Evolutionary conservation across 2,329 filamentous ascomycete species (phyloP).

Genomic region (Allantophomopsis lycopodina): DNA sequence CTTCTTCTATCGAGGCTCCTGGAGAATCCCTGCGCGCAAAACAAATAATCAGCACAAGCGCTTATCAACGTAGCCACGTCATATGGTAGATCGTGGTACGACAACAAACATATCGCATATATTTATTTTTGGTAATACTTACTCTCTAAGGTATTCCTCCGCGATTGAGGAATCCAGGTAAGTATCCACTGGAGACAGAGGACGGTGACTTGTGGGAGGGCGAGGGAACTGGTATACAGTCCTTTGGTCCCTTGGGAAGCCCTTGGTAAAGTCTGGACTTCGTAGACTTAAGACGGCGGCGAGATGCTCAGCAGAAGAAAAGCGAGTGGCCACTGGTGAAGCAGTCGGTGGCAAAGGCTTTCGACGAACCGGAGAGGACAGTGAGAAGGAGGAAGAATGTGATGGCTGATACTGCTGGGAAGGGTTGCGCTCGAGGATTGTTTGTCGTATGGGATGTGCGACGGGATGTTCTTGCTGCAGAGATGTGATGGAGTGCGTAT

Average conservation of each 20-base stretch:
- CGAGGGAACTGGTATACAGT: constrained; percentile 42
- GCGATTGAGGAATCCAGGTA: not conserved
- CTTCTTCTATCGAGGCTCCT: not conserved
- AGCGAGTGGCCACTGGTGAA: constrained; percentile 34
- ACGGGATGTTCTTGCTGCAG: not conserved
- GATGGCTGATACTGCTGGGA: constrained; percentile 6
- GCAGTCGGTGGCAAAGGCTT: constrained; percentile 46
- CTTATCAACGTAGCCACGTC: not conserved
- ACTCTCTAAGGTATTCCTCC: not conserved
- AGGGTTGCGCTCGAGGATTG: not conserved
- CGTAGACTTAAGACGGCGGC: constrained; percentile 5
- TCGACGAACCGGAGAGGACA: constrained; percentile 29
- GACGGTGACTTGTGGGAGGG: constrained; percentile 38
- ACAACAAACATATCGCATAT: not conserved
- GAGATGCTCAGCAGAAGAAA: constrained; percentile 24
- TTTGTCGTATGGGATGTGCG: not conserved
- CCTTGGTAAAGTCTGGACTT: not conserved
- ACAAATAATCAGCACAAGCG: too few relatives aligned
- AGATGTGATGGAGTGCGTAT: constrained; percentile 1
- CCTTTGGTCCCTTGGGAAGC: too few relatives aligned
- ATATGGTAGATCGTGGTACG: not conserved
- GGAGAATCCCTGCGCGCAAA: too few relatives aligned
- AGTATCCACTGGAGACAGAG: not conserved
- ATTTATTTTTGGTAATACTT: not conserved
- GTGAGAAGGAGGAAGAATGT: constrained; percentile 10